A percentile compares a stretch with the other conserved stretches of the same genome.
These are phyloP conservation scores for Fusarium irregulare DNA, from an alignment of 2,329 filamentous ascomycete genomes.

Conservation along the genomic window DNA sequence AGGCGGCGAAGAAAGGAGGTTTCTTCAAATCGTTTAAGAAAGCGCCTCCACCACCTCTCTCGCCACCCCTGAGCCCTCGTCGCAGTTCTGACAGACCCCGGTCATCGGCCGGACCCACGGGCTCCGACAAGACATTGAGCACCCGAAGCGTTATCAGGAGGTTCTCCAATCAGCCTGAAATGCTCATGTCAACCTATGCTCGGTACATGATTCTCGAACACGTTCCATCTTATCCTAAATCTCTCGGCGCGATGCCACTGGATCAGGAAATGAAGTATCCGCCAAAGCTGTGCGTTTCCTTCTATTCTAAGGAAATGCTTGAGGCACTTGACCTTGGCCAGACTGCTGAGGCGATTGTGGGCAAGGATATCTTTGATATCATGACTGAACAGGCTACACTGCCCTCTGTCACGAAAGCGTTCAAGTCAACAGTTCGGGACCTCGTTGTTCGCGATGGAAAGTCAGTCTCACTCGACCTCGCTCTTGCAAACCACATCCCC, in stretches of 20 bases:
- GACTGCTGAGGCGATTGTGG: conserved; percentile 52
- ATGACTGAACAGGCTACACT: conserved; percentile 60
- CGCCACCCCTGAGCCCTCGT: conserved; percentile 43
- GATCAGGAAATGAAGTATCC: conserved; percentile 46
- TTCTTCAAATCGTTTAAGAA: conserved; percentile 53
- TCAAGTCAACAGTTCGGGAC: conserved; percentile 59
- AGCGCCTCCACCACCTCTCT: conserved; percentile 36
- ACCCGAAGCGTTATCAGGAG: conserved; percentile 43
- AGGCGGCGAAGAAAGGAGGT: conserved; percentile 43
- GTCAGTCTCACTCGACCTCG: conserved; percentile 50
- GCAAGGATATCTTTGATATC: conserved; percentile 67
- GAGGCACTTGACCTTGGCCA: conserved; percentile 59
- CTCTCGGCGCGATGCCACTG: conserved; percentile 41
- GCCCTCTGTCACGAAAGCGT: conserved; percentile 56
- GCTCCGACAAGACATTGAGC: conserved; percentile 44
- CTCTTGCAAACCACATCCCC: conserved; percentile 45
- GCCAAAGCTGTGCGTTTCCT: conserved; percentile 56
- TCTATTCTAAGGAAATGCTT: conserved; percentile 60
- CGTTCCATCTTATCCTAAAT: conserved; percentile 40
- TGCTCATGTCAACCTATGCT: conserved; percentile 45
- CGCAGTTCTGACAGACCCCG: conserved; percentile 43
- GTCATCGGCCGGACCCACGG: conserved; percentile 37
- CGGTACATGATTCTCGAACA: conserved; percentile 50
- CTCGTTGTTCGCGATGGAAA: conserved; percentile 51
- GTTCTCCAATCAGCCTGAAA: conserved; percentile 35